Evolutionary conservation across 2,329 filamentous ascomycete genomes (phyloP).

Genomic region (Tympanopsis confertula): DNA sequence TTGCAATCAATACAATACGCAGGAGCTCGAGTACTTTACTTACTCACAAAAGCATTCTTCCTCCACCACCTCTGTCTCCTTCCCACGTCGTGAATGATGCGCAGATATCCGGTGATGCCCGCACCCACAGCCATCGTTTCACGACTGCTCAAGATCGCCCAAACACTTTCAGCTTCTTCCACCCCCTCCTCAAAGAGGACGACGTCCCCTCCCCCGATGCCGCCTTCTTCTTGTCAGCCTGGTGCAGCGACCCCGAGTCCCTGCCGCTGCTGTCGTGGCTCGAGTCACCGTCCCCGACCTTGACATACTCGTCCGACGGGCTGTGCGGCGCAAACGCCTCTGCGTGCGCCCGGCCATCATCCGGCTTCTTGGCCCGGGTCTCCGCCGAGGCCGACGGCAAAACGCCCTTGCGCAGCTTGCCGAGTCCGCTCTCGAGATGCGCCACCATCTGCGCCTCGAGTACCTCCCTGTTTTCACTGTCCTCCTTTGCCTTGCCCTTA

Average conservation of each 20-base stretch:
- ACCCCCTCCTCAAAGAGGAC: neutral
- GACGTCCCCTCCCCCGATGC: neutral
- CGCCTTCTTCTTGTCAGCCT: neutral
- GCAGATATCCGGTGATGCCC: neutral
- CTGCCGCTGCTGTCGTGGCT: no score
- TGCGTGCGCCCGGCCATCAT: no score
- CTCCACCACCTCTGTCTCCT: neutral
- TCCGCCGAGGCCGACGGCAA: neutral
- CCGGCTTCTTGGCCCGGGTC: neutral
- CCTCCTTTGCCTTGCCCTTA: constrained; percentile 6
- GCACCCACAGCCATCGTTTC: neutral
- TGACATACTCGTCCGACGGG: neutral
- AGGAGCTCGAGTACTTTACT: neutral
- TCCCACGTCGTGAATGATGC: neutral
- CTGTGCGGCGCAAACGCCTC: neutral
- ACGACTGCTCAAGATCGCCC: neutral
- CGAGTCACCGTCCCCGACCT: no score
- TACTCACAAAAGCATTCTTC: neutral
- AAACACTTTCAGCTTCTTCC: neutral
- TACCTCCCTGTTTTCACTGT: constrained; percentile 25
- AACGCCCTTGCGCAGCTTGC: constrained; percentile 25
- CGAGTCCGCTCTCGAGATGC: constrained; percentile 31
- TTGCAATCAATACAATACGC: neutral
- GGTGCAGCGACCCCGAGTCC: no score
- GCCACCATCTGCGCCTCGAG: constrained; percentile 33